Percentiles rank a stretch among this genome's conserved stretches.
These are phyloP conservation scores for Termitomyces sp. DNA, from an alignment of 768 basidiomycete species.

Conservation along the genomic window DNA sequence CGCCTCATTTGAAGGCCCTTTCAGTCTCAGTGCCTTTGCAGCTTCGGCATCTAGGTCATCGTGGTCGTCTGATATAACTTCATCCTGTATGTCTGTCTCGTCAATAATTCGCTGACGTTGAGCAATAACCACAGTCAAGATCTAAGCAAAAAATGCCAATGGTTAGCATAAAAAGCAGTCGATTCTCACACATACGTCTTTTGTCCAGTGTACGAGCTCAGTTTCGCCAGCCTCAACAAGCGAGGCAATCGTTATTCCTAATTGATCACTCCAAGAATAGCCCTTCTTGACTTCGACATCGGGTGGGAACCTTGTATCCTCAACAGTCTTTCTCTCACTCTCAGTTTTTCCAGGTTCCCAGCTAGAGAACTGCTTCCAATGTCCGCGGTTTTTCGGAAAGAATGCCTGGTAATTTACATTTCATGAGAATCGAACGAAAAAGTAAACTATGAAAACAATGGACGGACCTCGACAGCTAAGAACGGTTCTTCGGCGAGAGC, in stretches of 20 bases:
- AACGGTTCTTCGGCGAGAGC: slow-evolving; percentile 78
- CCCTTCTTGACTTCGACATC: slow-evolving; percentile 86
- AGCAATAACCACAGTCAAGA: slow-evolving; percentile 53
- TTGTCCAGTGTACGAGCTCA: slow-evolving; percentile 72
- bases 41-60: slow-evolving; percentile 13
- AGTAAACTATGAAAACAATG: slow-evolving; percentile 3
- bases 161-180: background rate
- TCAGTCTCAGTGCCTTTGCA: slow-evolving; percentile 16
- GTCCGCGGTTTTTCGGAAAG: slow-evolving; percentile 83
- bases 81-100: slow-evolving; percentile 37
- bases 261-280: slow-evolving; percentile 83
- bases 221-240: slow-evolving; percentile 62
- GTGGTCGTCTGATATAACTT: slow-evolving; percentile 27
- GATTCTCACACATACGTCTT: slow-evolving; percentile 51
- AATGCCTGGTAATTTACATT: slow-evolving; percentile 51
- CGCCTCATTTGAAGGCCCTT: slow-evolving; percentile 63
- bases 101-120: slow-evolving; percentile 57
- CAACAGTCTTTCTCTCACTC: slow-evolving; percentile 28
- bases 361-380: slow-evolving; percentile 84
- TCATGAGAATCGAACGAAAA: background rate
- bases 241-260: slow-evolving; percentile 78
- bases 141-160: slow-evolving; percentile 30
- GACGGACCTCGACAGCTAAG: slow-evolving; percentile 78
- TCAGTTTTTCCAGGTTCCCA: slow-evolving; percentile 56
- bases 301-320: slow-evolving; percentile 43